Evolutionary conservation across 1,284 basidiomycete genomes (phyloP).

Genomic region (Ceratobasidium sp.): DNA sequence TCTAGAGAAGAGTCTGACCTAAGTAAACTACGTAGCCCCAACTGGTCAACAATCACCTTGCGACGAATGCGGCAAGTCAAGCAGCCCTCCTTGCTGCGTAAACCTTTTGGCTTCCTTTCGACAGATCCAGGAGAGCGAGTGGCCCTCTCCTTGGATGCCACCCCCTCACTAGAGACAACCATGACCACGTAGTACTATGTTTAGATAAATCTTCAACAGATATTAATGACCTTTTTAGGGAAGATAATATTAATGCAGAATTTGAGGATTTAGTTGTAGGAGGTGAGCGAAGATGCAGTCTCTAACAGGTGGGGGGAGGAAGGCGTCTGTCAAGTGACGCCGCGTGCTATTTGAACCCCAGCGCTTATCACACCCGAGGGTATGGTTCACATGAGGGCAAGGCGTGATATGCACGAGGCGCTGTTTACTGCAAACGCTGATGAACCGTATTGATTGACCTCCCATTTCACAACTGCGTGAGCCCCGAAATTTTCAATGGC

Average conservation of each 20-base stretch:
- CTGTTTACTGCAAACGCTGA: too few relatives aligned
- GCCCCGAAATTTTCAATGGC: too few relatives aligned
- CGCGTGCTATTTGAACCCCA: too few relatives aligned
- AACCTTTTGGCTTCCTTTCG: conserved; percentile 16
- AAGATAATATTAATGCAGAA: too few relatives aligned
- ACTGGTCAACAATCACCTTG: conserved; percentile 19
- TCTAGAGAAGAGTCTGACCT: not conserved
- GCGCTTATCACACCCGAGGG: too few relatives aligned
- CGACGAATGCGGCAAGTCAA: conserved; percentile 33
- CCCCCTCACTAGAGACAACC: not conserved
- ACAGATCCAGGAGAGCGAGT: not conserved
- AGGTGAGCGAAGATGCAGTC: too few relatives aligned
- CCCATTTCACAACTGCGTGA: too few relatives aligned
- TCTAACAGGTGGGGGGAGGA: not conserved
- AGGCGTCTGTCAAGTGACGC: not conserved
- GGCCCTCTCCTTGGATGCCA: not conserved
- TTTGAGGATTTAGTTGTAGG: too few relatives aligned
- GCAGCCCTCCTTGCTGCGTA: conserved; percentile 38
- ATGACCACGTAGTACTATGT: not conserved
- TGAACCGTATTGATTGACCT: too few relatives aligned
- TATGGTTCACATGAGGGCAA: too few relatives aligned
- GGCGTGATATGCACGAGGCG: too few relatives aligned
- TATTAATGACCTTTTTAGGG: not conserved
- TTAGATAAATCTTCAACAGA: not conserved
- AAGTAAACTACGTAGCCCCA: too few relatives aligned